These are phyloP conservation scores for Theobroma cacao DNA, from an alignment of 345 rosid genomes.

Conservation along the genomic window DNA sequence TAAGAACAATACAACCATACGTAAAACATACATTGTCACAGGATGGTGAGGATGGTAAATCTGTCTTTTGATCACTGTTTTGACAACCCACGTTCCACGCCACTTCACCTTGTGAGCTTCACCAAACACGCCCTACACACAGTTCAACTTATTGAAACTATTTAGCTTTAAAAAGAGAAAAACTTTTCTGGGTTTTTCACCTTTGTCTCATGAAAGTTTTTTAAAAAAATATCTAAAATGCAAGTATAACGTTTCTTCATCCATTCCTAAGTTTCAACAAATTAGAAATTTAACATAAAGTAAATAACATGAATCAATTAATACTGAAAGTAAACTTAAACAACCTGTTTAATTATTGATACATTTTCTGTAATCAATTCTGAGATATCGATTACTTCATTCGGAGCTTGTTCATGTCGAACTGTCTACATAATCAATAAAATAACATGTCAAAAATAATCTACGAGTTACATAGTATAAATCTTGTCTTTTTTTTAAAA, in stretches of 20 bases:
- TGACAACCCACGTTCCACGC: conserved; percentile 70
- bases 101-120: conserved; percentile 57
- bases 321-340: no score
- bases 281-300: no score
- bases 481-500: no score
- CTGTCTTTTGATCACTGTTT: conserved; percentile 51
- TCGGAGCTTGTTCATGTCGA: conserved; percentile 37
- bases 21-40: conserved; percentile 36
- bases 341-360: conserved; percentile 41
- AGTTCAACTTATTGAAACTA: neutral
- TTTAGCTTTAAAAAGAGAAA: neutral
- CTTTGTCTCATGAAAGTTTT: no score
- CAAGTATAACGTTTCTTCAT: no score
- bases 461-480: no score
- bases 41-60: conserved; percentile 36
- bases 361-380: conserved; percentile 39
- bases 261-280: no score
- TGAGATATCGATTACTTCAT: conserved; percentile 50
- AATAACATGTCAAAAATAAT: neutral
- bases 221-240: no score
- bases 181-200: no score
- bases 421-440: conserved; percentile 35
- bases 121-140: conserved; percentile 44
- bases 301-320: no score
- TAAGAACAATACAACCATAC: no score